Evolutionary conservation across 2,329 filamentous ascomycete species (phyloP), one percentile per base, ranked within the genome.

Genomic region (Metarhizium sp.): DNA sequence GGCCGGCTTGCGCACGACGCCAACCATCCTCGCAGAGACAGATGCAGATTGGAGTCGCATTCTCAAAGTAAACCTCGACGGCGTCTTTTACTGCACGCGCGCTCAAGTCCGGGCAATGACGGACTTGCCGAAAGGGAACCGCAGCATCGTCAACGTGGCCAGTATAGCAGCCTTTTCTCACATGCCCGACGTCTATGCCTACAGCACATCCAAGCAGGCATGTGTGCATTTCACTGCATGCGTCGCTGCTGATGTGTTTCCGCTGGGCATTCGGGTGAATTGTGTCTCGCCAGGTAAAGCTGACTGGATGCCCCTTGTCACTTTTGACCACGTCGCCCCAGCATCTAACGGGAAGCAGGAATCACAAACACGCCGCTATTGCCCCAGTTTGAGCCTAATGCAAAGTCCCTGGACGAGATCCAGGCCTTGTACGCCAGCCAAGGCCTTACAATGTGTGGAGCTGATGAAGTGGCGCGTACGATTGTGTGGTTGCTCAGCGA

Each of bases 131-230:
- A 10, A 4, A 7, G 18, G 18, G 6, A 36, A 40, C 5, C 52
- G 52, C 46, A 54, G 52, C 45, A 54, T 54, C 45, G 52, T 54
- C 45, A 54, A 54, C 13, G 45, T 54, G 25, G 52, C 52, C 20
- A 54, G 52, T 32, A 49, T 54, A 14, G 32, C 52, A 5, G 34
- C 52, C n/a, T 54, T 54, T 6, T 54, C 45, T 6, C 52, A 54
- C 16, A 43, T 54, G n/a, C 52, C 52, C 20, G 52, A 54, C 32
- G 52, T 54, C 6, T 54, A 49, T 36, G 52, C 52, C 2, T 54
- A 54, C 25, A 30, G 45, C 52, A 54, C 52, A 13, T 54, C 45
- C 29, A 54, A 54, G 30, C 38, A 32, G 6, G 52, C 52, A 4
- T 54, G 52, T 30, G 52, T 32, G n/a, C 49, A 54, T 20, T 36